Percentiles rank a stretch among this genome's conserved stretches.
These are phyloP conservation scores for Pleomassaria siparia DNA, from an alignment of 2,329 filamentous ascomycete species.

Conservation along the genomic window DNA sequence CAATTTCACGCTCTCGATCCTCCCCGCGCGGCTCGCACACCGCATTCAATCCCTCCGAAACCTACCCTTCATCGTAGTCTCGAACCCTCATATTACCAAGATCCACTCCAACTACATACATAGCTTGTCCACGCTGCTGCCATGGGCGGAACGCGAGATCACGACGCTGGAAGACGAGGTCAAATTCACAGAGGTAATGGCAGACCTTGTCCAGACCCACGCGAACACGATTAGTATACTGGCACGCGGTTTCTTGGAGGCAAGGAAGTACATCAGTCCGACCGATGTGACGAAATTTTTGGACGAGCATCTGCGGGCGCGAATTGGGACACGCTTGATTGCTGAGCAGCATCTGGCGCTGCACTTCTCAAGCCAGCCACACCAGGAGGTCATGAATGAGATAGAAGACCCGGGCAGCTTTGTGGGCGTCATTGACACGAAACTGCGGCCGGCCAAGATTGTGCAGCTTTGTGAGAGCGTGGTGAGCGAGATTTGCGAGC, in stretches of 20 bases:
- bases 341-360: constrained; percentile 96
- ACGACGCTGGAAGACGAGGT: constrained; percentile 83
- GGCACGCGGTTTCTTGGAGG: constrained; percentile 90
- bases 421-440: constrained; percentile 94
- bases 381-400: constrained; percentile 56
- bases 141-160: constrained; percentile 74
- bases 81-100: constrained; percentile 90
- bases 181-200: constrained; percentile 86
- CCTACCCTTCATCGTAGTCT: constrained; percentile 95
- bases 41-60: constrained; percentile 92
- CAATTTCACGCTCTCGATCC: constrained; percentile 90
- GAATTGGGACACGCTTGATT: constrained; percentile 91
- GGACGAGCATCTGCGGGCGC: constrained; percentile 87
- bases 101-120: constrained; percentile 98
- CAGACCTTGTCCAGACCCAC: constrained; percentile 93
- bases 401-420: constrained; percentile 60
- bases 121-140: constrained; percentile 85
- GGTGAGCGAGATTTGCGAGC: constrained; percentile 93
- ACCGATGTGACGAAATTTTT: constrained; percentile 86
- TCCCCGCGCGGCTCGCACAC: constrained; percentile 89
- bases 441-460: constrained; percentile 76
- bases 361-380: constrained; percentile 73
- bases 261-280: constrained; percentile 82
- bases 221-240: constrained; percentile 92
- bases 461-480: constrained; percentile 84